Conservation (phyloP, 208 protist species). For the Angomonas deanei region DNA sequence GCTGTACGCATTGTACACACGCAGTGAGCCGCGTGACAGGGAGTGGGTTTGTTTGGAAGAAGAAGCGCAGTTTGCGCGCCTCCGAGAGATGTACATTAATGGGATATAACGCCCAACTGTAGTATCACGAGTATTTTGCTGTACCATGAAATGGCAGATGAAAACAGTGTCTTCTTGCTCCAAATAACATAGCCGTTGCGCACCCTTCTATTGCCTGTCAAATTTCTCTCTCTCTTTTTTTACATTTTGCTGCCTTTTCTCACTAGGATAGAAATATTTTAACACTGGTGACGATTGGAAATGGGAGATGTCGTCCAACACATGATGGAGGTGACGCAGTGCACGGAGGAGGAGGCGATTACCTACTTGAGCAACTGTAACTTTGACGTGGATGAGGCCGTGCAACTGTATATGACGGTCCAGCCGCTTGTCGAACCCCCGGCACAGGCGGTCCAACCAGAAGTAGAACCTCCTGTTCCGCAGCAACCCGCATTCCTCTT, state of each 20-base stretch:
- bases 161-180: too few relatives aligned
- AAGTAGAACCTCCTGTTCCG: too few relatives aligned
- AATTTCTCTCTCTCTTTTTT: constrained; percentile 8
- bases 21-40: background rate
- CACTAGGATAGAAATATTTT: background rate
- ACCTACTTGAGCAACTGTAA: constrained; percentile 39
- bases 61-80: background rate
- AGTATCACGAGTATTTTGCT: too few relatives aligned
- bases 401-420: constrained; percentile 26
- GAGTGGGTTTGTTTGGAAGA: background rate
- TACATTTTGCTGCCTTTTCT: background rate
- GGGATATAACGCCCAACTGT: too few relatives aligned
- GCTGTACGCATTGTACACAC: background rate
- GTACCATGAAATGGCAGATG: too few relatives aligned
- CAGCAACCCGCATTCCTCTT: too few relatives aligned
- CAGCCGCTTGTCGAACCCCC: background rate
- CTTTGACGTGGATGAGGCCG: constrained; percentile 50
- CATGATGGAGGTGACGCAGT: constrained; percentile 65
- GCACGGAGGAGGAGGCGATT: constrained; percentile 56
- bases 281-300: background rate
- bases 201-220: background rate
- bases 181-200: too few relatives aligned
- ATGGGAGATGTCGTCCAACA: constrained; percentile 54
- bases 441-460: background rate
- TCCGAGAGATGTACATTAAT: too few relatives aligned